Evolutionary conservation across 768 basidiomycete species (phyloP).

Genomic region (Kwoniella heveanensis): DNA sequence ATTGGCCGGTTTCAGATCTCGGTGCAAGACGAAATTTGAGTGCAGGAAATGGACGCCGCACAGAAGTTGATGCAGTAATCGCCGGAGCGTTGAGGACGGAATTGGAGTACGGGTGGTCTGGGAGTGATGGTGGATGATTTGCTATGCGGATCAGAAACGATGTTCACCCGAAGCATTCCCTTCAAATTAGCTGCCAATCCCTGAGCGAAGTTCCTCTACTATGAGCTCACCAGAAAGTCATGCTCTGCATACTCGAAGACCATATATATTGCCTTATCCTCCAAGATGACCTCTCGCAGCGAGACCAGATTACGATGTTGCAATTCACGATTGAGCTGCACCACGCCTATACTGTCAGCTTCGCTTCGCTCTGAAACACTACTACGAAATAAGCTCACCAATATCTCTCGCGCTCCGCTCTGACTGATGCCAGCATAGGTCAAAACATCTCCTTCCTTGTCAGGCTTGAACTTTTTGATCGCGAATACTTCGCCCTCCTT

Average conservation of each 20-base stretch:
- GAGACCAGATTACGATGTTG: slow-evolving; percentile 77
- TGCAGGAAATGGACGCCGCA: slow-evolving; percentile 95
- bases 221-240: slow-evolving; percentile 78
- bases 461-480: slow-evolving; percentile 99
- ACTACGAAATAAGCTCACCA: slow-evolving; percentile 57
- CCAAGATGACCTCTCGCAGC: slow-evolving; percentile 89
- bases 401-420: slow-evolving; percentile 94
- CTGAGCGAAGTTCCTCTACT: background rate
- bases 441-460: slow-evolving; percentile 94
- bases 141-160: slow-evolving; percentile 64
- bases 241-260: slow-evolving; percentile 99
- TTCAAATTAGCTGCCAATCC: background rate
- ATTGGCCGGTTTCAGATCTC: slow-evolving; percentile 97
- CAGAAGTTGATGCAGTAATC: slow-evolving; percentile 87
- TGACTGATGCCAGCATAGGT: slow-evolving; percentile 98
- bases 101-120: slow-evolving; percentile 81
- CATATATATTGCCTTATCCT: slow-evolving; percentile 99
- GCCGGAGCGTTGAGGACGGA: slow-evolving; percentile 78
- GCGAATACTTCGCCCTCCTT: slow-evolving; percentile 74
- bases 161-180: too few species aligned
- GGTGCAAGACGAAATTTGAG: slow-evolving; percentile 89
- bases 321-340: slow-evolving; percentile 37
- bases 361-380: background rate
- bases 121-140: slow-evolving; percentile 98
- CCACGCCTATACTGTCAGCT: background rate